Percentiles rank a stretch among this genome's conserved stretches.
Evolutionary conservation across 768 basidiomycete species (phyloP).

Genomic region (Trametes elegans): DNA sequence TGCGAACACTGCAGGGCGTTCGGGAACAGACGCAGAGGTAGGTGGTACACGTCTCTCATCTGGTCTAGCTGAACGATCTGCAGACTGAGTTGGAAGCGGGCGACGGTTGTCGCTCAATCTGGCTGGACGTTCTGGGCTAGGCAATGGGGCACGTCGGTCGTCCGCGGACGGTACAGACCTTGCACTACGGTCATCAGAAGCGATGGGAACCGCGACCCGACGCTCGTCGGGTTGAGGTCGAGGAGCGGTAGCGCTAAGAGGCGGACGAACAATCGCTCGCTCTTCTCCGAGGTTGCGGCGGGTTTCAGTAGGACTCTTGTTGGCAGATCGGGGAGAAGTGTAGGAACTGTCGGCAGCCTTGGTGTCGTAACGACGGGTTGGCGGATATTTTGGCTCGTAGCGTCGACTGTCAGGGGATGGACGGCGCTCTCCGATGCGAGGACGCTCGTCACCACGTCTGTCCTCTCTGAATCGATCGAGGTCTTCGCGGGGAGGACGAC

Average conservation of each 20-base stretch:
- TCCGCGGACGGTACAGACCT: not conserved
- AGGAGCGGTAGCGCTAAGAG: not conserved
- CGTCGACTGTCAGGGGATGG: conserved; percentile 48
- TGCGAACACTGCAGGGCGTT: not conserved
- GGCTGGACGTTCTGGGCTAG: not conserved
- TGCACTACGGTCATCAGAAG: not conserved
- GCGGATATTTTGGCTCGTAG: conserved; percentile 44
- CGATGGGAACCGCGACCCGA: not conserved
- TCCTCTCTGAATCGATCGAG: conserved; percentile 39
- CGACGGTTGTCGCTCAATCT: conserved; percentile 14
- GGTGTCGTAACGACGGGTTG: conserved; percentile 36
- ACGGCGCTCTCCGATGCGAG: conserved; percentile 32
- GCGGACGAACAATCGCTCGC: conserved; percentile 17
- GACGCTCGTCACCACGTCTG: conserved; percentile 39
- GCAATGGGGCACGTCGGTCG: conserved; percentile 5
- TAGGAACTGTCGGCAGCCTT: conserved; percentile 25
- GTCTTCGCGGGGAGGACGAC: conserved; percentile 36
- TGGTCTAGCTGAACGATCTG: conserved; percentile 10
- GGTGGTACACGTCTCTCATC: conserved; percentile 13
- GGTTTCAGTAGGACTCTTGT: conserved; percentile 18
- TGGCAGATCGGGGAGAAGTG: conserved; percentile 29
- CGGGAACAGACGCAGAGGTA: not conserved
- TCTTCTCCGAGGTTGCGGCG: conserved; percentile 21
- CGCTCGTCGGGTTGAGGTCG: conserved; percentile 7
- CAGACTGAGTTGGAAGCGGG: conserved; percentile 4